Conservation (phyloP, 2,329 filamentous ascomycete species). For the Tolypocladium ovalisporum region DNA sequence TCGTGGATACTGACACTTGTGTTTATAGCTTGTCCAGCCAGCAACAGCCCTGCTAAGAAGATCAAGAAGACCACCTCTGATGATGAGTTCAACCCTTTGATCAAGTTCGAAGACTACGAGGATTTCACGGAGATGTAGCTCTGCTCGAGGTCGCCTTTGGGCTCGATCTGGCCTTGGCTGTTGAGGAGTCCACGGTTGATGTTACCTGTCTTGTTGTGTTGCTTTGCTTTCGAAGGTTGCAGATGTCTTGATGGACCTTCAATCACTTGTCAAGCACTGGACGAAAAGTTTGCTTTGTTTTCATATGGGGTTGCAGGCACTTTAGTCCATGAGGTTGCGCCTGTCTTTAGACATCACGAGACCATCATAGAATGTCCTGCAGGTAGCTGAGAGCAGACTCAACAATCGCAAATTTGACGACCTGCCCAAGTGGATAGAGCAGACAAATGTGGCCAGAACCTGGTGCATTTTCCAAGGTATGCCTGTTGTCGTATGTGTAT, state of each 20-base stretch:
- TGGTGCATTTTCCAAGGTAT: too few species aligned
- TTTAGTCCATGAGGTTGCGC: neutral
- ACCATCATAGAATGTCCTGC: neutral
- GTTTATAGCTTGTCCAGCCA: neutral
- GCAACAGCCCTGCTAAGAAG: neutral
- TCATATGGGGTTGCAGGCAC: neutral
- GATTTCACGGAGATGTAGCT: neutral
- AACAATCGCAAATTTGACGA: neutral
- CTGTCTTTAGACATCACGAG: neutral
- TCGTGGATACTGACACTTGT: neutral
- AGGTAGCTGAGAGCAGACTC: neutral
- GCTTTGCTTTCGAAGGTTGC: neutral
- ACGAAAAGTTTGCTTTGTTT: neutral
- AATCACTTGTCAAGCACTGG: neutral
- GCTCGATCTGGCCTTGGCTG: neutral
- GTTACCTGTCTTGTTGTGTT: neutral
- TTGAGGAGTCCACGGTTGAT: neutral
- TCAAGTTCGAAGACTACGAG: neutral
- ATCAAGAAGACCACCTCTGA: slow-evolving; percentile 1
- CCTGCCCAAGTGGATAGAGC: neutral
- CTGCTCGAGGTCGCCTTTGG: neutral
- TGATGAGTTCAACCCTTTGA: neutral
- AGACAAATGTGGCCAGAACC: neutral
- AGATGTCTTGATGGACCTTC: neutral
- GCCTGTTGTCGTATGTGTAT: neutral